Conservation (phyloP, 495 filamentous ascomycete species). For the Thermothielavioides terrestris region DNA sequence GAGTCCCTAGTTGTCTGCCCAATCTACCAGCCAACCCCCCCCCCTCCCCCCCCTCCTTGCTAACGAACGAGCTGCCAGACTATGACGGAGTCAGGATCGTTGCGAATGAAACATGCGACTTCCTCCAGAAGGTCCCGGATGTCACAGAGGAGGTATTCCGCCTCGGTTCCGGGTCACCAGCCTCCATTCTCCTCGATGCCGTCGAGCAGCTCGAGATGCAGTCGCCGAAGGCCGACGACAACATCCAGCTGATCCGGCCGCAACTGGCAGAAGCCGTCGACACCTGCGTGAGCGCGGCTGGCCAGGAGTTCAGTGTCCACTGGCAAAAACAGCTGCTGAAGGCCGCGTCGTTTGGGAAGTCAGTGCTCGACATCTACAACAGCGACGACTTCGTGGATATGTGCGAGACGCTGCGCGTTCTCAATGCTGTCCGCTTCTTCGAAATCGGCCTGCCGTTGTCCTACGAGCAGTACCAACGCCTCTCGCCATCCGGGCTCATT, state of each 20-base stretch:
- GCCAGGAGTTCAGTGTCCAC: conserved; percentile 77
- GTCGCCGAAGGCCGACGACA: conserved; percentile 94
- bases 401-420: conserved; percentile 86
- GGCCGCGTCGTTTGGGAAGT: conserved; percentile 94
- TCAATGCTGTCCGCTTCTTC: conserved; percentile 86
- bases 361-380: conserved; percentile 90
- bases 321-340: conserved; percentile 95
- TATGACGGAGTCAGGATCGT: conserved; percentile 83
- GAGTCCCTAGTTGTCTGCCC: conserved; percentile 32
- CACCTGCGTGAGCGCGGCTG: conserved; percentile 81
- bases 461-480: conserved; percentile 78
- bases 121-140: conserved; percentile 85
- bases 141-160: conserved; percentile 83
- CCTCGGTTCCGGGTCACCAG: conserved; percentile 68
- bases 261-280: conserved; percentile 87
- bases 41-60: conserved; percentile 28
- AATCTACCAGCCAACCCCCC: no score
- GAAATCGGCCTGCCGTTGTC: conserved; percentile 86
- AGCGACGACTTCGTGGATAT: conserved; percentile 98
- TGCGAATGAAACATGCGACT: conserved; percentile 88
- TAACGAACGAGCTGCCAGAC: conserved; percentile 49
- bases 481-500: conserved; percentile 81
- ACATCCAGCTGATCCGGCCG: conserved; percentile 84
- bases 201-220: conserved; percentile 85
- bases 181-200: conserved; percentile 86